These are phyloP conservation scores for Rosellinia necatrix DNA, from an alignment of 2,329 filamentous ascomycete species.

Conservation along the genomic window DNA sequence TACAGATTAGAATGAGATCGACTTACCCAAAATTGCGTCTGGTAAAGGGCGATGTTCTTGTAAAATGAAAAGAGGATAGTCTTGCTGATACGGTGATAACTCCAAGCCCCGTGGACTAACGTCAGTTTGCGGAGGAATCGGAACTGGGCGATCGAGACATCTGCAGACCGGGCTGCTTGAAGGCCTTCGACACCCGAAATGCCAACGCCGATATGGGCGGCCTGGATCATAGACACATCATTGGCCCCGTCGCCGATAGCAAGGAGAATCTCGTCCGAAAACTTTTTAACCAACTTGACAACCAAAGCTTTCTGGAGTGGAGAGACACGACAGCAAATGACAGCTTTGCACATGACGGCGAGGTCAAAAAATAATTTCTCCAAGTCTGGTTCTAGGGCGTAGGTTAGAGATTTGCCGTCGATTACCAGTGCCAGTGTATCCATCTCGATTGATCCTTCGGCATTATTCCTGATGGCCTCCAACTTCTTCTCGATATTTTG, in stretches of 20 bases:
- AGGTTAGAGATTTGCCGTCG: slow-evolving; percentile 94
- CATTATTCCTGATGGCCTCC: slow-evolving; percentile 84
- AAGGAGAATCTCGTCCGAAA: slow-evolving; percentile 87
- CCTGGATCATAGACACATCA: slow-evolving; percentile 99
- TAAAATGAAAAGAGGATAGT: slow-evolving; percentile 99
- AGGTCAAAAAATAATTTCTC: slow-evolving; percentile 93
- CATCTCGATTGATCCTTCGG: slow-evolving; percentile 74
- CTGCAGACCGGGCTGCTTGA: slow-evolving; percentile 92
- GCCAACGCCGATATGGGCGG: slow-evolving; percentile 94
- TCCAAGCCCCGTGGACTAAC: slow-evolving; percentile 95
- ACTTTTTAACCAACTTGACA: slow-evolving; percentile 95
- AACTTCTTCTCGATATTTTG: slow-evolving; percentile 94
- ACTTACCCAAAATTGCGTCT: slow-evolving; percentile 98
- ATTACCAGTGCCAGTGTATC: slow-evolving; percentile 92
- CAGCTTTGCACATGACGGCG: slow-evolving; percentile 96
- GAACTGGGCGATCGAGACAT: slow-evolving; percentile 96
- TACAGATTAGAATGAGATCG: not conserved
- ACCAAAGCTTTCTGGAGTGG: slow-evolving; percentile 96
- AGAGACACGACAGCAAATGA: slow-evolving; percentile 96
- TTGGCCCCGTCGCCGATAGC: slow-evolving; percentile 98
- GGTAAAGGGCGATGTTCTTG: slow-evolving; percentile 98
- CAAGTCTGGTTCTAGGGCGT: slow-evolving; percentile 87
- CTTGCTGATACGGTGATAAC: slow-evolving; percentile 95
- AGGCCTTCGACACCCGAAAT: slow-evolving; percentile 97
- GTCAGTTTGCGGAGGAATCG: slow-evolving; percentile 91